Evolutionary conservation across 2,329 filamentous ascomycete species (phyloP).

Genomic region (Colletotrichum sp.): DNA sequence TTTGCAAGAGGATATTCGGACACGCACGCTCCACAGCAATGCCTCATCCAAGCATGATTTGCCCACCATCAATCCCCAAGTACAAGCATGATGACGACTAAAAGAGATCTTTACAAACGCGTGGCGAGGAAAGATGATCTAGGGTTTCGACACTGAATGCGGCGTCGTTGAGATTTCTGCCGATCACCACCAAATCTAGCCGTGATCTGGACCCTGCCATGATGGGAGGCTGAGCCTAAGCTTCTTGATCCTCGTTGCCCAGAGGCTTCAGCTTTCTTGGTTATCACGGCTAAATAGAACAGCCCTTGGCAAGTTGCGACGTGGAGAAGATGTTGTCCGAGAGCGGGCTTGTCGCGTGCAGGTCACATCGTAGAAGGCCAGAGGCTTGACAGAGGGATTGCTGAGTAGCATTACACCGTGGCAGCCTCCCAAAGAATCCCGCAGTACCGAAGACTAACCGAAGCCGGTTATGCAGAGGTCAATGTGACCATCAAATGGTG

Average conservation of each 20-base stretch:
- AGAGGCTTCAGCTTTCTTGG: neutral
- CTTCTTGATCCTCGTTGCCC: constrained; percentile 10
- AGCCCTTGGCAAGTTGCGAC: constrained; percentile 9
- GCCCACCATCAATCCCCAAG: neutral
- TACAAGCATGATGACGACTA: neutral
- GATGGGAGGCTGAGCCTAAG: constrained; percentile 14
- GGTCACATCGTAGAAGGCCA: neutral
- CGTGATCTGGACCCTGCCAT: neutral
- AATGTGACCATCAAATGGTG: constrained; percentile 14
- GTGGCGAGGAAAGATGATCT: neutral
- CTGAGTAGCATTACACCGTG: constrained; percentile 1
- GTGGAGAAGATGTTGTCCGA: neutral
- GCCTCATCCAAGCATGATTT: neutral
- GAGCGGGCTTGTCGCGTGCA: neutral
- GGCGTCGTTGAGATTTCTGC: neutral
- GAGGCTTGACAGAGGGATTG: neutral
- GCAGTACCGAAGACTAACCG: neutral
- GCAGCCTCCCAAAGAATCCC: neutral
- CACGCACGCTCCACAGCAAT: constrained; percentile 3
- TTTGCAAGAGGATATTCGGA: neutral
- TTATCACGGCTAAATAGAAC: constrained; percentile 13
- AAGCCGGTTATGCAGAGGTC: neutral
- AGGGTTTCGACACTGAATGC: neutral
- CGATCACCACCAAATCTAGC: neutral
- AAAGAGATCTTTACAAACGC: neutral